Evolutionary conservation across 139 green algal genomes (phyloP), one percentile per base, ranked within the genome.

Genomic region (Chlamydomonas schloesseri): DNA sequence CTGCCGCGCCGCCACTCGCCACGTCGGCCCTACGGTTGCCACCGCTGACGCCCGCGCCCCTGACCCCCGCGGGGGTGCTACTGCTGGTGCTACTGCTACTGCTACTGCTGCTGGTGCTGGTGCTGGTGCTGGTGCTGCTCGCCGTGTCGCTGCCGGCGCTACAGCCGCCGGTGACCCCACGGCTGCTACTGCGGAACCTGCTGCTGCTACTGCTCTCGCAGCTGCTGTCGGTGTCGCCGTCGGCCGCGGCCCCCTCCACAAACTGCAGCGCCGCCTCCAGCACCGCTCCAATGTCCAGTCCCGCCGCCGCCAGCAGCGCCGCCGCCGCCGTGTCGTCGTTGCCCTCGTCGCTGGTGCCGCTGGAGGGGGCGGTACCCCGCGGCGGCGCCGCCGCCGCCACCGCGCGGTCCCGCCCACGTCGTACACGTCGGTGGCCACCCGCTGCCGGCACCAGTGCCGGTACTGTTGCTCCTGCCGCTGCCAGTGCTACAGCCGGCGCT

Each of bases 231-330:
- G 6, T 34, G 15, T 60, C 60, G 33, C 60, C 60, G 24, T 42
- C 76, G 37, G 15, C 76, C 9, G 13, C 76, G 0, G 60, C 28
- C 26, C 42, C 42, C 42, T 50, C 42, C 42, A 83, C 42, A 26
- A 28, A 29, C 14, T 15, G 36, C 28, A 83, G 37, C 60, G 76
- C 76, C 28, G 60, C 76, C 9, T 83, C 36, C 29, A 83, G 76
- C 36, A 83, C 31, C n/a, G 60, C 37, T 0, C 26, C 13, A 24
- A 83, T 15, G 0, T 28, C 28, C 26, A 55, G 37, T 18, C 26
- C 58, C 42, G 36, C 57, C 29, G 42, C 33, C 70, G 36, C 33
- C 70, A 13, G 36, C 24, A 36, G 21, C 21, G 2, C 36, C 68
- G 68, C 17, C 31, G 18, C 26, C 31, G 14, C 2, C 31, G 0